These are phyloP conservation scores for Neurospora sp. DNA, from an alignment of 495 filamentous ascomycete genomes.

Conservation along the genomic window DNA sequence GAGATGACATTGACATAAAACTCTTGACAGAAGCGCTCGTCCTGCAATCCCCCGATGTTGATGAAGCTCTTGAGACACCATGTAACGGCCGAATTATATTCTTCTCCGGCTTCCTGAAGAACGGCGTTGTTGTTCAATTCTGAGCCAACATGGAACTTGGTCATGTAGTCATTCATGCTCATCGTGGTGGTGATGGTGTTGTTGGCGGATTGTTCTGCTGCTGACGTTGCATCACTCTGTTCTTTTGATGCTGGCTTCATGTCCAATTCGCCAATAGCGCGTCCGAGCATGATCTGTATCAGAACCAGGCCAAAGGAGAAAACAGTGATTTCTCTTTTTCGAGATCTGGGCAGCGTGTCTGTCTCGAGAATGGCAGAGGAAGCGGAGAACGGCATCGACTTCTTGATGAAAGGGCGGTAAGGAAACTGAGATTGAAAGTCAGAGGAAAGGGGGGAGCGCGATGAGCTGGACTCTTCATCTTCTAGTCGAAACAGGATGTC, in stretches of 20 bases:
- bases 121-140: background rate
- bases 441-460: background rate
- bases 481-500: constrained; percentile 1
- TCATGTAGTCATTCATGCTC: background rate
- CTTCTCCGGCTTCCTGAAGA: background rate
- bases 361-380: background rate
- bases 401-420: background rate
- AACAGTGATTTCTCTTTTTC: background rate
- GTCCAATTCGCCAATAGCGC: background rate
- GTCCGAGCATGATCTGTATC: constrained; percentile 3
- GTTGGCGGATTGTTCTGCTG: background rate
- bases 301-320: constrained; percentile 1
- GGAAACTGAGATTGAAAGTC: background rate
- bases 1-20: constrained; percentile 7
- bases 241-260: background rate
- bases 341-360: background rate
- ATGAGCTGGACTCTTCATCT: background rate
- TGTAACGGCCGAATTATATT: background rate
- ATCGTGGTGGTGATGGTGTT: background rate
- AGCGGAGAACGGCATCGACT: background rate
- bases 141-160: background rate
- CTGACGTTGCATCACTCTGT: background rate
- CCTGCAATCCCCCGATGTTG: constrained; percentile 1
- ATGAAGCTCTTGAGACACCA: constrained; percentile 4
- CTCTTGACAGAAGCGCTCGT: constrained; percentile 4